phyloP scores from a whole-genome alignment of 352 stramenopile species.

The Globisporangium emineosum region DNA sequence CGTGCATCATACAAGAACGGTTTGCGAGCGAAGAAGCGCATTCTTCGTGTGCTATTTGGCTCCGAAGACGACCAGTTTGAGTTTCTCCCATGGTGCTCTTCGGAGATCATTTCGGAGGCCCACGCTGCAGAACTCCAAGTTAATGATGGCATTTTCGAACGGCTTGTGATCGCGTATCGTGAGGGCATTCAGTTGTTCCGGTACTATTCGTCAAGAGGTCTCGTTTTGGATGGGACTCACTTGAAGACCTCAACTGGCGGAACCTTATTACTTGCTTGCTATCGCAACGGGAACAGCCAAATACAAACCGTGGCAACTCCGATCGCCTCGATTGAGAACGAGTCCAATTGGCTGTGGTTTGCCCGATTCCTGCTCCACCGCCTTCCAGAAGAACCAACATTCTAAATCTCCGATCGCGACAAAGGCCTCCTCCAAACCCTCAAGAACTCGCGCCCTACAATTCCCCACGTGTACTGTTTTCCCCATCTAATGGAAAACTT shows the following conservation, averaged over 20 bases:
- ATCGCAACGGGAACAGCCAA: conserved; percentile 6
- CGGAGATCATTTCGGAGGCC: too few species aligned
- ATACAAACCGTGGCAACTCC: conserved; percentile 11
- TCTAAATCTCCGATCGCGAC: not conserved
- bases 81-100: too few species aligned
- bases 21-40: too few species aligned
- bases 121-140: too few species aligned
- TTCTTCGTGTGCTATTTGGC: too few species aligned
- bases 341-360: conserved; percentile 1
- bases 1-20: too few species aligned
- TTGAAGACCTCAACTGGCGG: conserved; percentile 6
- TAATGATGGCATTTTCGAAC: not conserved
- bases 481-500: conserved; percentile 15
- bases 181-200: not conserved
- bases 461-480: conserved; percentile 14
- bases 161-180: not conserved
- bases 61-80: too few species aligned
- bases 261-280: conserved; percentile 9
- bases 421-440: not conserved
- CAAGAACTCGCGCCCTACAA: not conserved
- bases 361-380: not conserved
- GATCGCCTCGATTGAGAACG: not conserved
- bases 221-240: conserved; percentile 6
- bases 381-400: not conserved
- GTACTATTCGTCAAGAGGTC: not conserved